Conservation (phyloP, 352 stramenopile species). For the Phytophthora ohioensis region DNA sequence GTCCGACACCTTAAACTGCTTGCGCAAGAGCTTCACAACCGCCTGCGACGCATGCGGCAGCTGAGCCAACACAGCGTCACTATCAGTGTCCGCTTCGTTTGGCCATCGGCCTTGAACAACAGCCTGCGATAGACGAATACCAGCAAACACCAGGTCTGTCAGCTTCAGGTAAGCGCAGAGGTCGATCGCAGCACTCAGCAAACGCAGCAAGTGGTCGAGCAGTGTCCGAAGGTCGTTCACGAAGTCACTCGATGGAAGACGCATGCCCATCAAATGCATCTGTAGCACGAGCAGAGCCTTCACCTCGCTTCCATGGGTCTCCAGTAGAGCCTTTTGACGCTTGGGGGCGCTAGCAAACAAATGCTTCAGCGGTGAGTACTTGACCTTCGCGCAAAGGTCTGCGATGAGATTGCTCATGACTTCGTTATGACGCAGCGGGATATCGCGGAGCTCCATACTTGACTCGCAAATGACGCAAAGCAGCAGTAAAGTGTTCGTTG, state of each 20-base stretch:
- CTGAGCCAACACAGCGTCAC: constrained; percentile 45
- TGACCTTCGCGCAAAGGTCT: constrained; percentile 66
- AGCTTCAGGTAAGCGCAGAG: constrained; percentile 78
- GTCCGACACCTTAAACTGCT: constrained; percentile 38
- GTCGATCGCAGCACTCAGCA: constrained; percentile 95
- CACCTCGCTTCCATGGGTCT: constrained; percentile 81
- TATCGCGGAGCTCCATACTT: constrained; percentile 94
- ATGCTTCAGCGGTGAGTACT: constrained; percentile 65
- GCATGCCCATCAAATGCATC: constrained; percentile 93
- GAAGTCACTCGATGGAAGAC: constrained; percentile 98
- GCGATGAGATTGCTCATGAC: constrained; percentile 82
- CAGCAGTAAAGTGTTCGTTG: constrained; percentile 39
- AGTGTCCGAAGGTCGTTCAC: constrained; percentile 97
- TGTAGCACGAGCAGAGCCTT: constrained; percentile 94
- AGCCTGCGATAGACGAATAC: constrained; percentile 62
- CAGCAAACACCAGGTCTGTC: constrained; percentile 56
- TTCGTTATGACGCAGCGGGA: constrained; percentile 98
- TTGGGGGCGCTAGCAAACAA: constrained; percentile 58
- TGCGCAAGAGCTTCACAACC: constrained; percentile 39
- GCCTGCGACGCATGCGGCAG: constrained; percentile 52
- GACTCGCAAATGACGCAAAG: constrained; percentile 71
- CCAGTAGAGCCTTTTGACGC: constrained; percentile 64
- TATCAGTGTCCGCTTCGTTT: constrained; percentile 14
- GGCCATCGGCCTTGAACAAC: constrained; percentile 69
- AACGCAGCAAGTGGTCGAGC: constrained; percentile 95